phyloP scores from a whole-genome alignment of 2,329 filamentous ascomycete genomes.

The Cladosporium sp. region DNA sequence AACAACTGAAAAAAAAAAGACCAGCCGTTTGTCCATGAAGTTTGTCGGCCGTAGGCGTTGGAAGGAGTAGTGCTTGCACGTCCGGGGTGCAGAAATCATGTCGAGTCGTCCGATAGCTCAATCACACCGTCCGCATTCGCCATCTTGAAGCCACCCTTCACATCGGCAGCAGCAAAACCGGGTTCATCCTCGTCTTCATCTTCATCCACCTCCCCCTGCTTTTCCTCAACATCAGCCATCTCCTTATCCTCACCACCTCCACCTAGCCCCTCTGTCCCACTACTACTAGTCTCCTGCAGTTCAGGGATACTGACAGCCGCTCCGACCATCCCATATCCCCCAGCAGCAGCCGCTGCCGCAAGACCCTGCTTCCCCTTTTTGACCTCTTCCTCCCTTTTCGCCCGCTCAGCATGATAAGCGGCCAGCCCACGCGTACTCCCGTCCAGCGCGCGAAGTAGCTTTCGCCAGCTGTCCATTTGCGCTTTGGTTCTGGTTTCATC shows the following conservation, averaged over 20 bases:
- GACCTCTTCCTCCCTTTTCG: conserved; percentile 16
- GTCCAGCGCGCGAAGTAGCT: conserved; percentile 26
- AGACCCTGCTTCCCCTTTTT: conserved; percentile 16
- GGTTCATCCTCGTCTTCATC: background rate
- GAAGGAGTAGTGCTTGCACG: too few relatives aligned
- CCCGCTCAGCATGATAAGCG: conserved; percentile 23
- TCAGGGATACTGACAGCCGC: conserved; percentile 7
- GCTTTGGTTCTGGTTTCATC: conserved; percentile 12
- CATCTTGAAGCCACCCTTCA: too few relatives aligned
- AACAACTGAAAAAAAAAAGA: too few relatives aligned
- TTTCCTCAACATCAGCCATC: background rate
- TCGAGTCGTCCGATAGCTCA: background rate
- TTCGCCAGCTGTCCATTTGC: conserved; percentile 23
- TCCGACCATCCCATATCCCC: conserved; percentile 10
- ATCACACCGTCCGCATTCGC: background rate
- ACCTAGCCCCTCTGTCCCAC: background rate
- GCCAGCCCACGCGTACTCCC: conserved; percentile 24
- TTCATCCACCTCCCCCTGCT: background rate
- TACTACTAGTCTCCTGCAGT: background rate
- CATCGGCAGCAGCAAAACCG: background rate
- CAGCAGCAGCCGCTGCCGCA: background rate
- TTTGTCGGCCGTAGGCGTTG: too few relatives aligned
- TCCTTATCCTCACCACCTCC: conserved; percentile 10
- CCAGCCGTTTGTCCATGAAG: too few relatives aligned
- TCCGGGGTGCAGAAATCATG: too few relatives aligned